Evolutionary conservation across 495 filamentous ascomycete genomes (phyloP), one percentile per base, ranked within the genome.

Genomic region (Penicillium daleae): DNA sequence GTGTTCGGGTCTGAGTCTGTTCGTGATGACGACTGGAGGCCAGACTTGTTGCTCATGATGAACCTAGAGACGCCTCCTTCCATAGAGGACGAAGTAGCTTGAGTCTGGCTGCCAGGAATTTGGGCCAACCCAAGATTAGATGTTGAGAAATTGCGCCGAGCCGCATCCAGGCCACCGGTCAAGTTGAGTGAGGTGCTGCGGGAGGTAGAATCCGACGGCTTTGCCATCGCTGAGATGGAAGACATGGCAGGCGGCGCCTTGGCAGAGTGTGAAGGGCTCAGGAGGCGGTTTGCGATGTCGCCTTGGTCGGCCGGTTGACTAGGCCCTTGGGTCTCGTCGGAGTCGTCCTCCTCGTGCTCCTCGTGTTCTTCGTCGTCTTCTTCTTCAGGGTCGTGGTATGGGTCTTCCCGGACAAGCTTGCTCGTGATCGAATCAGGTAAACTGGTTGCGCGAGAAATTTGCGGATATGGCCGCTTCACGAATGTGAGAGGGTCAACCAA

Each of bases 161-260:
- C 60, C 5, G 63, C 71, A 24, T 78, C 77, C 33, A 76, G 71
- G 21, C 62, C 71, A 48, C 73, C 67, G 40, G 73, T 71, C 31
- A 82, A 54, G 52, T 73, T 82, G 9, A 74, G 69, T 42, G 79
- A 79, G 10, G 75, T 66, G 48, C 71, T 78, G 48, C 76, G 76
- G 21, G 76, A 75, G 26, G 75, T 51, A 0, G 73, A 59, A 57
- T 76, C 73, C 17, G 74, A 65, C 5, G 78, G 74, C 26, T 75
- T 78, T 6, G 71, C 79, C 56, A 77, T 78, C 31, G 77, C 79
- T n/a, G 78, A 82, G 15, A 82, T 78, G 7, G 79, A 80, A 35
- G 79, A 80, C 79, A 82, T 82, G 44, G 79, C 77, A 27, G 79
- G 79, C 7, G 78, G 79, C 8, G 79, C 79, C 67, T 75, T 82